phyloP scores from a whole-genome alignment of 2,329 filamentous ascomycete species.

The Coniochaeta ligniaria region DNA sequence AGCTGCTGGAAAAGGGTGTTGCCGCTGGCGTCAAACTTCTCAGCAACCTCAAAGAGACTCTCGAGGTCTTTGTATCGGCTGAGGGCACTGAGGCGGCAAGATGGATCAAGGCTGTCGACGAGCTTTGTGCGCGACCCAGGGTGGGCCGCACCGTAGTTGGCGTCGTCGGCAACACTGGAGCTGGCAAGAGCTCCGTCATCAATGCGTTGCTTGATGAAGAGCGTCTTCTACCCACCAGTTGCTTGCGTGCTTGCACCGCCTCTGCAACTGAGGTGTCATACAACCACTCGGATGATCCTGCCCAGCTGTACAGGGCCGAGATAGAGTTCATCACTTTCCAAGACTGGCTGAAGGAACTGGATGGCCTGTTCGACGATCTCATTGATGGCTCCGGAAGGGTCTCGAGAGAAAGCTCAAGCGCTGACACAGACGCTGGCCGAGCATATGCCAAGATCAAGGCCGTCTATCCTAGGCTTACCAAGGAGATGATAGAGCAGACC shows the following conservation, averaged over 20 bases:
- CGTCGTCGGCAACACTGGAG: constrained; percentile 54
- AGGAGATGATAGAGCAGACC: constrained; percentile 30
- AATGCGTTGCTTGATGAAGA: constrained; percentile 58
- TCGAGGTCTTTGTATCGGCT: background rate
- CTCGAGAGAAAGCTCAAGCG: constrained; percentile 14
- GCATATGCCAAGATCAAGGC: constrained; percentile 36
- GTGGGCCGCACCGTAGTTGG: constrained; percentile 40
- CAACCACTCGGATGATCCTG: constrained; percentile 34
- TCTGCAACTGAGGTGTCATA: constrained; percentile 53
- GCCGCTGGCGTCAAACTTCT: background rate
- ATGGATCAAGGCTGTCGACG: constrained; percentile 24
- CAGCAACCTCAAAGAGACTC: background rate
- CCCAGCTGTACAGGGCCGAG: constrained; percentile 31
- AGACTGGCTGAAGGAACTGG: constrained; percentile 47
- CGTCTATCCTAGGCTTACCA: constrained; percentile 27
- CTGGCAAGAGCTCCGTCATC: constrained; percentile 56
- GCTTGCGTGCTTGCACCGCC: constrained; percentile 55
- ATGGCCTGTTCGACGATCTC: constrained; percentile 40
- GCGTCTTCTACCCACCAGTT: constrained; percentile 26
- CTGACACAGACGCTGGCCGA: constrained; percentile 31
- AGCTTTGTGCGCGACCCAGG: constrained; percentile 27
- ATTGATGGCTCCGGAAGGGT: constrained; percentile 32
- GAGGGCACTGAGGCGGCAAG: constrained; percentile 11
- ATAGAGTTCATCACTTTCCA: constrained; percentile 47
- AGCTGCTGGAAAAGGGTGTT: background rate